Percentiles rank a stretch among this genome's conserved stretches.
phyloP scores from a whole-genome alignment of 805 yeast species.

The Metschnikowia continentalis region DNA sequence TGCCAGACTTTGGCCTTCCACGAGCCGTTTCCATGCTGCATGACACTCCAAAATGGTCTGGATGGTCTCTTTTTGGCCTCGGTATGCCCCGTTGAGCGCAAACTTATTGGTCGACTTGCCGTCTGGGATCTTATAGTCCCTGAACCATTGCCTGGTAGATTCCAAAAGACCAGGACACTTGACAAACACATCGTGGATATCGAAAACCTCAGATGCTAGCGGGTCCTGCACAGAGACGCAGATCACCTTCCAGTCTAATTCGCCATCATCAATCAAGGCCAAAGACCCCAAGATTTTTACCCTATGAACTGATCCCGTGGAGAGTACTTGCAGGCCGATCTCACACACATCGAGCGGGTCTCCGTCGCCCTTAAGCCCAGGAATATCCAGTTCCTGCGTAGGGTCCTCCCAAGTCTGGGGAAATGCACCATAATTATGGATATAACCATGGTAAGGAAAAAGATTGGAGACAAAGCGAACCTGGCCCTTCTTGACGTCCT shows the following conservation, averaged over 20 bases:
- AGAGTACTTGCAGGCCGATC: constrained; percentile 66
- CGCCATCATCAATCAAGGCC: constrained; percentile 92
- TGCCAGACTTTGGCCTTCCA: constrained; percentile 51
- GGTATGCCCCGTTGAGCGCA: constrained; percentile 94
- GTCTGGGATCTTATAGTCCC: constrained; percentile 95
- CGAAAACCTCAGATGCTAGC: constrained; percentile 79
- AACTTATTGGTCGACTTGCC: constrained; percentile 96
- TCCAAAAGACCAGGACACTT: constrained; percentile 90
- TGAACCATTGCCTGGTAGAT: constrained; percentile 97
- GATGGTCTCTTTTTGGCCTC: constrained; percentile 80
- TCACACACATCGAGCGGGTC: constrained; percentile 96
- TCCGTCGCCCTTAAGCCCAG: constrained; percentile 68
- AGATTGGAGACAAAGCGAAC: constrained; percentile 94
- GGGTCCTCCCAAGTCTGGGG: constrained; percentile 90
- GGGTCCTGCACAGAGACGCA: constrained; percentile 83
- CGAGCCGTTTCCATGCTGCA: constrained; percentile 77
- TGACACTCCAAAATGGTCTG: constrained; percentile 78
- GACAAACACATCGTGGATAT: constrained; percentile 85
- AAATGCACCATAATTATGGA: constrained; percentile 97
- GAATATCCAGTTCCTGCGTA: constrained; percentile 50
- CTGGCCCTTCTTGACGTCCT: constrained; percentile 96
- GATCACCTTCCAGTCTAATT: constrained; percentile 88
- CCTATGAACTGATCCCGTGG: constrained; percentile 73
- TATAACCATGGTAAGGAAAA: constrained; percentile 98
- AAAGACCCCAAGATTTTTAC: constrained; percentile 92